Percentiles rank a stretch among this genome's conserved stretches.
These are phyloP conservation scores for Malassezia cuniculi DNA, from an alignment of 1,284 basidiomycete genomes.

Conservation along the genomic window DNA sequence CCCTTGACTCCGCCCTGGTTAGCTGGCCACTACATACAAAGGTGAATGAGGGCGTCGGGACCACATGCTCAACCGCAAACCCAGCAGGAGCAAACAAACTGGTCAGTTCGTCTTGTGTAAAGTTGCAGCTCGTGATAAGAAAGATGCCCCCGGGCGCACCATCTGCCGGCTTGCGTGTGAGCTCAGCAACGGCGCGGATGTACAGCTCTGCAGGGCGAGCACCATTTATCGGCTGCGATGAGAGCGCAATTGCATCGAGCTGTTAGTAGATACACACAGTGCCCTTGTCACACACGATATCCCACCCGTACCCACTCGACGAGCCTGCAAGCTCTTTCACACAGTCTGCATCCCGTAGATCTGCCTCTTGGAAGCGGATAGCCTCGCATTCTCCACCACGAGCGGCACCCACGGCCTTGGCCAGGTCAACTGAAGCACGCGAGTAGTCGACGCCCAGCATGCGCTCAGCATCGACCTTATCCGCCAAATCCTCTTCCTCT, in stretches of 20 bases:
- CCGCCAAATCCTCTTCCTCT: slow-evolving; percentile 42
- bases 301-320: slow-evolving; percentile 28
- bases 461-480: slow-evolving; percentile 53
- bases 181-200: slow-evolving; percentile 52
- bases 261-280: slow-evolving; percentile 6
- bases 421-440: slow-evolving; percentile 53
- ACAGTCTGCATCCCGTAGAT: slow-evolving; percentile 30
- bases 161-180: slow-evolving; percentile 36
- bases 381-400: slow-evolving; percentile 23
- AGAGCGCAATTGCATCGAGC: slow-evolving; percentile 55
- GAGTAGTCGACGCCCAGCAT: slow-evolving; percentile 75
- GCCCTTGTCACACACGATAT: slow-evolving; percentile 46
- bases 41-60: slow-evolving; percentile 31
- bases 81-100: slow-evolving; percentile 49
- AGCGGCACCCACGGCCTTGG: slow-evolving; percentile 25
- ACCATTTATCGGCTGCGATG: slow-evolving; percentile 54
- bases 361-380: slow-evolving; percentile 36
- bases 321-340: slow-evolving; percentile 9
- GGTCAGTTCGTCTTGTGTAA: slow-evolving; percentile 67
- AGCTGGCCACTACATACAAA: slow-evolving; percentile 18
- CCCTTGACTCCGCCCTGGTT: slow-evolving; percentile 23
- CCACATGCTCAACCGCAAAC: slow-evolving; percentile 24
- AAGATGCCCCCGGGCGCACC: slow-evolving; percentile 56
- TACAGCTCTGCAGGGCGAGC: slow-evolving; percentile 54
- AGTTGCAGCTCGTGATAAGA: slow-evolving; percentile 73